Conservation (phyloP, 83 land plant genomes). For the Thuja plicata region DNA sequence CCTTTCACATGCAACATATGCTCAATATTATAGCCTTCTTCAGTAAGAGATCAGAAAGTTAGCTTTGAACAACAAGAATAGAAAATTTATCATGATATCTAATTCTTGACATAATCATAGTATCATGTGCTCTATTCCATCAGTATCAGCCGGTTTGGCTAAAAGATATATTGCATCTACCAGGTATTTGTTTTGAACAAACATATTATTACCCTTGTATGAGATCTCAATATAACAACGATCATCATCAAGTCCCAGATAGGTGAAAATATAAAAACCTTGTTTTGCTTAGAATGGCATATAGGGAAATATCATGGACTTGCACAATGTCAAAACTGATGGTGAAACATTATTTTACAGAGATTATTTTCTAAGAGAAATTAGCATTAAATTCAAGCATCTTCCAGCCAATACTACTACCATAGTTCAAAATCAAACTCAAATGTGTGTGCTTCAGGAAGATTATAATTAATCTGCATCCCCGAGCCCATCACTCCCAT, state of each 20-base stretch:
- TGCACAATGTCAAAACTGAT: background rate
- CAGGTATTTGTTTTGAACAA: background rate
- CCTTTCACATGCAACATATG: background rate
- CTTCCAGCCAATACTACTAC: background rate
- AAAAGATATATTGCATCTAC: background rate
- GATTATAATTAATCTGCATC: conserved; percentile 77
- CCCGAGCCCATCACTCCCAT: conserved; percentile 98
- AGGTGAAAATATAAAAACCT: background rate
- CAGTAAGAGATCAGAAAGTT: background rate
- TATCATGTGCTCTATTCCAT: background rate
- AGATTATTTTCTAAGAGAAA: background rate
- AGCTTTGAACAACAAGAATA: background rate
- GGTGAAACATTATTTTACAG: background rate
- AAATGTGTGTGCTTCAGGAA: background rate
- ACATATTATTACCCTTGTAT: background rate
- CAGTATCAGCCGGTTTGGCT: background rate
- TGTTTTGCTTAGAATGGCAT: background rate
- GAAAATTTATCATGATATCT: background rate
- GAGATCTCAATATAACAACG: background rate
- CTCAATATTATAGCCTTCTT: background rate
- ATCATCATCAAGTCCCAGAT: background rate
- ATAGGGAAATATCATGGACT: background rate
- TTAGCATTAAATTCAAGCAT: background rate
- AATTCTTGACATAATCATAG: background rate
- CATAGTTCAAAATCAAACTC: background rate